phyloP scores from a whole-genome alignment of 1,284 basidiomycete genomes.

The Apiotrichum porosum region DNA sequence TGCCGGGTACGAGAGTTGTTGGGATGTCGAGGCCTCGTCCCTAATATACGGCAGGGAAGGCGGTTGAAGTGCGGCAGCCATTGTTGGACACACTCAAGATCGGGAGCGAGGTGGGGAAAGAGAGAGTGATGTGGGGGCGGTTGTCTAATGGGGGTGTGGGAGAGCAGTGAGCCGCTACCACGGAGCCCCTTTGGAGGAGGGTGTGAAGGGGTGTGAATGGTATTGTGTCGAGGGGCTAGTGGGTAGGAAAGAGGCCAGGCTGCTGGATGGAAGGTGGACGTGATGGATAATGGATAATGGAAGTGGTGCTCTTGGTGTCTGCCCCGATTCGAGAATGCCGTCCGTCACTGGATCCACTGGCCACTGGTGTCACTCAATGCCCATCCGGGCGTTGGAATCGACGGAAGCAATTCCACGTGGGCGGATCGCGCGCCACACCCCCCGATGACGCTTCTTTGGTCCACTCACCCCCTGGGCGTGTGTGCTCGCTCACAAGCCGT shows the following conservation, averaged over 20 bases:
- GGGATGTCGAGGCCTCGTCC: conserved; percentile 45
- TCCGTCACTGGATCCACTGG: no score
- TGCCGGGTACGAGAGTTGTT: conserved; percentile 35
- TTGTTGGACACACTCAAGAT: neutral
- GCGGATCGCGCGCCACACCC: neutral
- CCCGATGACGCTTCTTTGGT: neutral
- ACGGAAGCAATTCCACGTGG: conserved; percentile 5
- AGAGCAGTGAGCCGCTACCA: neutral
- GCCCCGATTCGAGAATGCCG: no score
- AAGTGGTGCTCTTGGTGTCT: neutral
- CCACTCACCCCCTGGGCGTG: neutral
- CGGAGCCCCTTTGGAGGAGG: neutral
- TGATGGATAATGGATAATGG: neutral
- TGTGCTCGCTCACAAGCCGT: no score
- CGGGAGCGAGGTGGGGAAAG: neutral
- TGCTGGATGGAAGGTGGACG: neutral
- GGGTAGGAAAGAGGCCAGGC: no score
- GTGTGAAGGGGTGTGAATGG: neutral
- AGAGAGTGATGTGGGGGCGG: neutral
- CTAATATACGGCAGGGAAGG: conserved; percentile 41
- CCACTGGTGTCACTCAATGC: no score
- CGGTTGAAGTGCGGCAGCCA: conserved; percentile 17
- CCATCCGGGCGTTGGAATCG: no score
- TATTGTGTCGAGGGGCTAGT: no score
- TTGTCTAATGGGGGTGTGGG: neutral